These are phyloP conservation scores for Coniferiporia sulphurascens DNA, from an alignment of 1,284 basidiomycete species.

Conservation along the genomic window DNA sequence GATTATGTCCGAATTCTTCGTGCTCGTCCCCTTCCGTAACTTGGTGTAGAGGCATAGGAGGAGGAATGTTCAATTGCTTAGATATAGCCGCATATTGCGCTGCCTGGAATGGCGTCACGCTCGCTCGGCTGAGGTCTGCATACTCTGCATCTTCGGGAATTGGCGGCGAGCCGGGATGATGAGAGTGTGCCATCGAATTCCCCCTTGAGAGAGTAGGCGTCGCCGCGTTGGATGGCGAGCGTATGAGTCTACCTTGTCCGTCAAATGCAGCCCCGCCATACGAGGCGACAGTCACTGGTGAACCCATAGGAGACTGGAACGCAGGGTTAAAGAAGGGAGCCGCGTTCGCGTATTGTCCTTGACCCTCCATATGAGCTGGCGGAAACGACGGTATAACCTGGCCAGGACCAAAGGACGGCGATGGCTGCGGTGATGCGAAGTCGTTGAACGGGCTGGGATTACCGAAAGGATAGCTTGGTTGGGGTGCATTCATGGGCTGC, in stretches of 20 bases:
- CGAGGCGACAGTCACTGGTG: slow-evolving; percentile 10
- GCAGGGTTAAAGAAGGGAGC: slow-evolving; percentile 19
- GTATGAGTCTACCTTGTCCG: slow-evolving; percentile 11
- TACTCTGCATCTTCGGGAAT: slow-evolving; percentile 30
- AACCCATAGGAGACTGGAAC: slow-evolving; percentile 18
- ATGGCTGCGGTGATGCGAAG: slow-evolving; percentile 14
- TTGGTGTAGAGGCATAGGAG: slow-evolving; percentile 35
- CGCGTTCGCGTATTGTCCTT: slow-evolving; percentile 21
- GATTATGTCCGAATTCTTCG: slow-evolving; percentile 7
- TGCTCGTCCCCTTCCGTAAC: slow-evolving; percentile 30
- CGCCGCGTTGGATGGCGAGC: slow-evolving; percentile 10
- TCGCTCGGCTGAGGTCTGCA: slow-evolving; percentile 57
- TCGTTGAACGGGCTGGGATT: slow-evolving; percentile 21
- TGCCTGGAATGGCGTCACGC: slow-evolving; percentile 68
- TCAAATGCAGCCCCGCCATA: slow-evolving; percentile 17
- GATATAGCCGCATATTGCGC: slow-evolving; percentile 69
- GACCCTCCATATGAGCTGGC: neutral
- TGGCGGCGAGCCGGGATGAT: slow-evolving; percentile 12
- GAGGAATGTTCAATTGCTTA: slow-evolving; percentile 42
- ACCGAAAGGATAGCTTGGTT: slow-evolving; percentile 23
- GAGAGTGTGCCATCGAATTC: slow-evolving; percentile 8
- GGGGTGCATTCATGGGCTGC: slow-evolving; percentile 25
- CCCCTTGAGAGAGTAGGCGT: slow-evolving; percentile 4
- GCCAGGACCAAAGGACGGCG: slow-evolving; percentile 8
- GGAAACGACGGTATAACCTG: slow-evolving; percentile 7